A percentile compares a stretch with the other conserved stretches of the same genome.
These are phyloP conservation scores for Penicillium verrucosum DNA, from an alignment of 2,329 filamentous ascomycete genomes.

Conservation along the genomic window DNA sequence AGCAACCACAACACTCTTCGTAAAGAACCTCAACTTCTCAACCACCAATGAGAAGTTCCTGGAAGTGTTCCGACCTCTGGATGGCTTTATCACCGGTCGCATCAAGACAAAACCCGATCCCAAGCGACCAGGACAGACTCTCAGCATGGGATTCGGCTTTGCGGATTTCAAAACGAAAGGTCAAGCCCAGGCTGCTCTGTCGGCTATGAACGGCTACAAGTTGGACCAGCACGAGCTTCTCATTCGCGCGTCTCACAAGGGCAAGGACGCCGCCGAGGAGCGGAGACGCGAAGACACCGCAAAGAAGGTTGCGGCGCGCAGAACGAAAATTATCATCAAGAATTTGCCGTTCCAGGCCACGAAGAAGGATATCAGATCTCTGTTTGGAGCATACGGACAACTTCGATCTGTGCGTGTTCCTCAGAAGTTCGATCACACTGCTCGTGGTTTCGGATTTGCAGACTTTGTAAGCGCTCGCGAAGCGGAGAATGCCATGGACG, in stretches of 20 bases:
- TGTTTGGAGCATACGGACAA: conserved; percentile 88
- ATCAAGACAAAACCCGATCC: conserved; percentile 92
- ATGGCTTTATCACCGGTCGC: conserved; percentile 82
- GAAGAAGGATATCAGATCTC: conserved; percentile 83
- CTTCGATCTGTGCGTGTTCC: conserved; percentile 89
- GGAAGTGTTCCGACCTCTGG: conserved; percentile 73
- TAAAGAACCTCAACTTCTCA: conserved; percentile 89
- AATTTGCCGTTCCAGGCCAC: conserved; percentile 94
- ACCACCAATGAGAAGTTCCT: conserved; percentile 75
- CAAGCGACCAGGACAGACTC: conserved; percentile 80
- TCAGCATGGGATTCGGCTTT: conserved; percentile 98
- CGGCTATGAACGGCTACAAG: conserved; percentile 81
- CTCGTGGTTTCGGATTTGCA: conserved; percentile 93
- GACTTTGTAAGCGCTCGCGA: conserved; percentile 91
- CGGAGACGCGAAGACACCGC: conserved; percentile 75
- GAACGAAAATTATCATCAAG: conserved; percentile 95
- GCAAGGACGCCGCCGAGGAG: conserved; percentile 82
- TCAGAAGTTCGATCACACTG: conserved; percentile 85
- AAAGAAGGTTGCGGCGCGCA: conserved; percentile 71
- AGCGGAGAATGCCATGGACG: conserved; percentile 85
- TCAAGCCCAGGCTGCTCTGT: conserved; percentile 74
- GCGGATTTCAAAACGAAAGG: conserved; percentile 77
- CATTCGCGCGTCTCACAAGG: conserved; percentile 83
- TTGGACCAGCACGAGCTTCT: conserved; percentile 84
- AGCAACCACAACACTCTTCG: conserved; percentile 79